These are phyloP conservation scores for Magnolia kwangsiensis DNA, from an alignment of 164 flowering plant genomes.

Conservation along the genomic window DNA sequence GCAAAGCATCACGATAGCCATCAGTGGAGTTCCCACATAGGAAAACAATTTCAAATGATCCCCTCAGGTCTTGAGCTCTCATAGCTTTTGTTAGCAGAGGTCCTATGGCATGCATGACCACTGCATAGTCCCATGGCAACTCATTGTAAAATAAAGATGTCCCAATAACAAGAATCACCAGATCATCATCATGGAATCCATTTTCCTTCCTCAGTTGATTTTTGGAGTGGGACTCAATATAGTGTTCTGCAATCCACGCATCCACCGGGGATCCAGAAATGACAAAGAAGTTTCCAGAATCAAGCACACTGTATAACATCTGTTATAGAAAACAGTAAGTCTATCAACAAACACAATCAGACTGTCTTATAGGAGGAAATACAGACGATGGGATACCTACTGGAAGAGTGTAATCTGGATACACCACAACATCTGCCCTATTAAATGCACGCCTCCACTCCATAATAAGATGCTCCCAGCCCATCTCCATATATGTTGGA, in stretches of 20 bases:
- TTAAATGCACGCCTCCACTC: constrained; percentile 72
- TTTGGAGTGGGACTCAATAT: constrained; percentile 53
- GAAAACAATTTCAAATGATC: constrained; percentile 67
- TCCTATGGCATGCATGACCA: constrained; percentile 68
- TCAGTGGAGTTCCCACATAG: constrained; percentile 76
- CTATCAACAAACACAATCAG: not conserved
- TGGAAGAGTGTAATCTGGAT: constrained; percentile 79
- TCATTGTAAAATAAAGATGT: constrained; percentile 73
- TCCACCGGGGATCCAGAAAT: constrained; percentile 88
- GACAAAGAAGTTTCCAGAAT: constrained; percentile 92
- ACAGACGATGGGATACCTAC: constrained; percentile 33
- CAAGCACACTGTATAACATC: constrained; percentile 89
- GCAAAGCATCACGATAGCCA: constrained; percentile 58
- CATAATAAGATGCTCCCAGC: constrained; percentile 57
- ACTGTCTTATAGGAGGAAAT: not conserved
- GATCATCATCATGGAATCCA: constrained; percentile 60
- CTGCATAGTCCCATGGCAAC: constrained; percentile 81
- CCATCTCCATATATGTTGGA: constrained; percentile 54
- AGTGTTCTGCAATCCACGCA: constrained; percentile 84
- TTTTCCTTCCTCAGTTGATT: constrained; percentile 40
- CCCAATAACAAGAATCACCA: constrained; percentile 75
- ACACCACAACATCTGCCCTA: constrained; percentile 78
- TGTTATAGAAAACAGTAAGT: constrained; percentile 33
- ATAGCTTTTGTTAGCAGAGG: constrained; percentile 67
- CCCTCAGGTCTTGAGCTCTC: constrained; percentile 39